A percentile compares a stretch with the other conserved stretches of the same genome.
Conservation (phyloP, 1,284 basidiomycete genomes). For the Ustilago curta region DNA sequence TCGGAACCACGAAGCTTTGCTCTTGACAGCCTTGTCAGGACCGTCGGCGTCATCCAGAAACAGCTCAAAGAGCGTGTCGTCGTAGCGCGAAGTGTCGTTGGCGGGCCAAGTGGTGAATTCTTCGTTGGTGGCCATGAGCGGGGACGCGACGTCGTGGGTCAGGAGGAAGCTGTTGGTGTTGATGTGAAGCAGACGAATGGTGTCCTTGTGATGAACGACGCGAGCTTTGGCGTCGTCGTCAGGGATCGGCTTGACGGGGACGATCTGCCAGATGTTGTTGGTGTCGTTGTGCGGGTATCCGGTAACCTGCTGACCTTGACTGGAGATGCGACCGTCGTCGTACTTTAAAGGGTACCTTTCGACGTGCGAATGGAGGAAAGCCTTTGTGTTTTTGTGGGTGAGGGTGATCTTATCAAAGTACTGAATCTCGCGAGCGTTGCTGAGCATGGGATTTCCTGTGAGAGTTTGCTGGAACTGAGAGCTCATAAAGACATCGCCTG, state of each 20-base stretch:
- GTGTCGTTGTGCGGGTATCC: constrained; percentile 91
- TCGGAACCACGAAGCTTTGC: constrained; percentile 60
- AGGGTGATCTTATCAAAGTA: constrained; percentile 91
- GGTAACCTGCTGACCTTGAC: constrained; percentile 98
- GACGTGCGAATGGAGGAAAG: constrained; percentile 90
- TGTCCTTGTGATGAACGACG: constrained; percentile 86
- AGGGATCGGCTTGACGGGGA: constrained; percentile 83
- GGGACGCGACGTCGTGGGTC: constrained; percentile 97
- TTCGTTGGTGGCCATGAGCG: constrained; percentile 96
- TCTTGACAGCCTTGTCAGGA: constrained; percentile 37
- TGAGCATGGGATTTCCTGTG: constrained; percentile 86
- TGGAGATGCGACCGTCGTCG: constrained; percentile 94
- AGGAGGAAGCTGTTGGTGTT: constrained; percentile 85
- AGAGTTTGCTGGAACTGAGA: constrained; percentile 98
- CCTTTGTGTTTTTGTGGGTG: constrained; percentile 91
- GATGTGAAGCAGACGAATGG: constrained; percentile 89
- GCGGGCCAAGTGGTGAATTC: constrained; percentile 82
- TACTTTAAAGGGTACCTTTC: constrained; percentile 93
- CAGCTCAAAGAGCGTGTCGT: constrained; percentile 70
- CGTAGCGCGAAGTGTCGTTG: constrained; percentile 70
- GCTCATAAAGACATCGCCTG: constrained; percentile 97
- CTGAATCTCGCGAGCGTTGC: constrained; percentile 90
- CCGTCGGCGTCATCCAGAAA: constrained; percentile 44
- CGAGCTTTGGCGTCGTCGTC: constrained; percentile 78
- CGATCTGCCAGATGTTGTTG: constrained; percentile 95